Evolutionary conservation across 768 basidiomycete species (phyloP).

Genomic region (Hemileccinum rubropunctum): DNA sequence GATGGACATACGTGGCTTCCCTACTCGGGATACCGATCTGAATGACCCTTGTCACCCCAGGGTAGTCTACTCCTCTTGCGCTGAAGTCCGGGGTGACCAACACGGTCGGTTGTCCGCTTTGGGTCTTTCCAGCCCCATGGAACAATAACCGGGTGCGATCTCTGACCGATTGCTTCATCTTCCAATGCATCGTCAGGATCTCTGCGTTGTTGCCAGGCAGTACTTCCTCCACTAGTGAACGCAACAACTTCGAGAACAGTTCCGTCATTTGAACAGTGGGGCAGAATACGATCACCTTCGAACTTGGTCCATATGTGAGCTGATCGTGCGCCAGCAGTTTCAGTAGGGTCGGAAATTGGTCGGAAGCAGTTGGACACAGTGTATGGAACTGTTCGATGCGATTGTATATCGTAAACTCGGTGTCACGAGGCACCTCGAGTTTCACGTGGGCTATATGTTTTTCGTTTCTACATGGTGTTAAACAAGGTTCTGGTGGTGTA

Average conservation of each 20-base stretch:
- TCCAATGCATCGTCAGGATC: slow-evolving; percentile 83
- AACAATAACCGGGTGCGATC: slow-evolving; percentile 26
- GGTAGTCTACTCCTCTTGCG: slow-evolving; percentile 87
- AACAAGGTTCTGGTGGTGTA: slow-evolving; percentile 49
- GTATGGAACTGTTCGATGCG: slow-evolving; percentile 85
- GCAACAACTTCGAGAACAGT: slow-evolving; percentile 64
- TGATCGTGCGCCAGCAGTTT: slow-evolving; percentile 88
- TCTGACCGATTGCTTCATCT: slow-evolving; percentile 37
- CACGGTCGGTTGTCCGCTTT: slow-evolving; percentile 46
- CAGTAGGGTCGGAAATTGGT: slow-evolving; percentile 78
- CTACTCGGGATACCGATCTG: slow-evolving; percentile 80
- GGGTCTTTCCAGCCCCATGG: slow-evolving; percentile 5
- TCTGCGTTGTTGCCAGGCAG: slow-evolving; percentile 56
- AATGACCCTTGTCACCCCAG: slow-evolving; percentile 83
- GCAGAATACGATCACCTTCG: slow-evolving; percentile 82
- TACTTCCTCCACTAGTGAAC: slow-evolving; percentile 39
- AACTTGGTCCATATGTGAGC: slow-evolving; percentile 57
- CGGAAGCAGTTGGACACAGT: slow-evolving; percentile 55
- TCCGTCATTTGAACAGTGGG: slow-evolving; percentile 84
- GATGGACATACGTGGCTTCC: slow-evolving; percentile 77
- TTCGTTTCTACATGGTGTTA: slow-evolving; percentile 14
- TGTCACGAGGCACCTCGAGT: neutral
- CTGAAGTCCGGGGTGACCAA: slow-evolving; percentile 88
- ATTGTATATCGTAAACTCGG: slow-evolving; percentile 52
- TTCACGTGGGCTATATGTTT: neutral